Conservation (phyloP, 441 rosid genomes). For the Gossypium gossypioides region DNA sequence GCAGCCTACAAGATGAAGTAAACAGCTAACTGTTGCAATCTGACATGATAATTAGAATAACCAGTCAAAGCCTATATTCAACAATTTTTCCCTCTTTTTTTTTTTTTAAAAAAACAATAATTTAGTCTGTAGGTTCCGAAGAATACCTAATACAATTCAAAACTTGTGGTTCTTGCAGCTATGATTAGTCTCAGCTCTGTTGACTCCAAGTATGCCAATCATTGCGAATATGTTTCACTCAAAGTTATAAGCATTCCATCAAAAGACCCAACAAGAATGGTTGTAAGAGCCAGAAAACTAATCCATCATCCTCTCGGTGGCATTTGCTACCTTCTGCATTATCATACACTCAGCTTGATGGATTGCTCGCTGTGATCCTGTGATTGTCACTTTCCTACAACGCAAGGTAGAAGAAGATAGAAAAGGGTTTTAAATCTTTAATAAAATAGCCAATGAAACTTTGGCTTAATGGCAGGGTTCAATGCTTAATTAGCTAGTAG, state of each 20-base stretch:
- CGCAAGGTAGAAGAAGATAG: not conserved
- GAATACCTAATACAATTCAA: conserved; percentile 21
- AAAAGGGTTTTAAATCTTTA: not conserved
- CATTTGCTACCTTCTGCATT: conserved; percentile 80
- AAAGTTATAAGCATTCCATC: conserved; percentile 12
- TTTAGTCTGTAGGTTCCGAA: conserved; percentile 11
- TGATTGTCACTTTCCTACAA: conserved; percentile 87
- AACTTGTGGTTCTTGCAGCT: conserved; percentile 9
- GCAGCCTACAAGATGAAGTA: too few species aligned
- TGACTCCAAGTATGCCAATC: conserved; percentile 5
- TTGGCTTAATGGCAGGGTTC: too few species aligned
- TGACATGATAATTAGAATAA: not conserved
- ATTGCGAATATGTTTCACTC: conserved; percentile 12
- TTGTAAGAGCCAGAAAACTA: conserved; percentile 20
- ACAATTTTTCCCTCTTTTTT: not conserved
- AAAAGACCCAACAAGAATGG: conserved; percentile 16
- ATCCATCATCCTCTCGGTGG: conserved; percentile 65
- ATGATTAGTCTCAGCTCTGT: conserved; percentile 14
- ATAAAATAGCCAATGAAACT: not conserved
- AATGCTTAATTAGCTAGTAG: not conserved
- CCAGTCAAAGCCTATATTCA: not conserved
- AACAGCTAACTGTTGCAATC: not conserved
- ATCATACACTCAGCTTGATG: conserved; percentile 85
- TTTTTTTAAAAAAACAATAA: not conserved
- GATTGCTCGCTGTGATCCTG: conserved; percentile 82